Conservation (phyloP, 192 early-diverging fungal species). For the Mortierella alpina region DNA sequence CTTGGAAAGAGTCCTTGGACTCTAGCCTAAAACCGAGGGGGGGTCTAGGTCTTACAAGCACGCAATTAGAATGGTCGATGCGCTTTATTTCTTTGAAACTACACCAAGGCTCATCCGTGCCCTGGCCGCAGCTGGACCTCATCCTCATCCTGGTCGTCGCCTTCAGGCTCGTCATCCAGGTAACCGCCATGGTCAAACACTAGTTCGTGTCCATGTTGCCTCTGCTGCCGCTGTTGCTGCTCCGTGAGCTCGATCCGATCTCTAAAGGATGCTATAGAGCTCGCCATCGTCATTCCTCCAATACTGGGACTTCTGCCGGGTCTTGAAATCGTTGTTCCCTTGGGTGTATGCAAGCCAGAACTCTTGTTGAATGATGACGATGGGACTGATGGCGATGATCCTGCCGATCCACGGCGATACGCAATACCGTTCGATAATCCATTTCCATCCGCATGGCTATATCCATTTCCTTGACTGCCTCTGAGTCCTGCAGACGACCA, state of each 20-base stretch:
- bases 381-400: background rate
- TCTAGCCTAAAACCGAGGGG: too few relatives aligned
- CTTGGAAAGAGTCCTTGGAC: too few relatives aligned
- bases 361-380: constrained; percentile 1
- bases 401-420: background rate
- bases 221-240: constrained; percentile 1
- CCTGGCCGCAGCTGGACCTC: constrained; percentile 26
- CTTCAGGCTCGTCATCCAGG: constrained; percentile 19
- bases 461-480: background rate
- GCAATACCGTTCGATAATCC: background rate
- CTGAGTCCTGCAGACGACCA: constrained; percentile 8
- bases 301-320: constrained; percentile 39
- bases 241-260: constrained; percentile 45
- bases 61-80: background rate
- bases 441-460: background rate
- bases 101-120: background rate
- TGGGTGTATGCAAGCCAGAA: constrained; percentile 4
- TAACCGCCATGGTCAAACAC: constrained; percentile 34
- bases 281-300: constrained; percentile 41
- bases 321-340: background rate
- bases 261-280: constrained; percentile 44
- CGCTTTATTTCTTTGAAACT: background rate
- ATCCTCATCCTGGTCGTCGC: constrained; percentile 43
- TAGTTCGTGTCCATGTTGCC: constrained; percentile 12
- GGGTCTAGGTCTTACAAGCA: background rate